Evolutionary conservation across 441 rosid species (phyloP).

Genomic region (Populus hybrid): DNA sequence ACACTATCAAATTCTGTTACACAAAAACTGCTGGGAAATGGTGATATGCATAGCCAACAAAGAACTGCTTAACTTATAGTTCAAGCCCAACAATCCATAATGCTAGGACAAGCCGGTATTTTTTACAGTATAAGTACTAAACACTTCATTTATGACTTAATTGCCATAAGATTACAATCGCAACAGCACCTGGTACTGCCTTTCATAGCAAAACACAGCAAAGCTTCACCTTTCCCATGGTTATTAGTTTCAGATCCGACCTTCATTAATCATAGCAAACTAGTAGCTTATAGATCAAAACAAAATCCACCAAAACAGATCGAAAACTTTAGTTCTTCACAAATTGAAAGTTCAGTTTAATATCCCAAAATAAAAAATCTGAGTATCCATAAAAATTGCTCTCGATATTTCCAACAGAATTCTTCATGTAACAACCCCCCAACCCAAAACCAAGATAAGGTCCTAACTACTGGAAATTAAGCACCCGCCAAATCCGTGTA

Average conservation of each 20-base stretch:
- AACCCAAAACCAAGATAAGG: background rate
- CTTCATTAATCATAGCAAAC: background rate
- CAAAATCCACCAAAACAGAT: background rate
- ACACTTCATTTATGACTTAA: background rate
- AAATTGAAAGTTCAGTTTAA: background rate
- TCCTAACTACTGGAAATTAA: background rate
- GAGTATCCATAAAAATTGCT: background rate
- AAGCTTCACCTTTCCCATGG: background rate
- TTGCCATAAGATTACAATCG: background rate
- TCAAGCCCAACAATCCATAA: background rate
- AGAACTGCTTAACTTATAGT: background rate
- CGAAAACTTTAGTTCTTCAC: too few species aligned
- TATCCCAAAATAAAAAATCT: background rate
- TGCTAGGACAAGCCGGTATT: background rate
- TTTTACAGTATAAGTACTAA: background rate
- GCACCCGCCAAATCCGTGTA: background rate
- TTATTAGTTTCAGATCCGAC: background rate
- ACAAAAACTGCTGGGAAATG: background rate
- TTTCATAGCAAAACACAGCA: background rate
- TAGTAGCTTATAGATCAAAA: background rate
- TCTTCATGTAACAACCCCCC: background rate
- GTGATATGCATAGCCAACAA: background rate
- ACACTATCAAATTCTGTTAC: background rate
- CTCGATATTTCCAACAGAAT: background rate
- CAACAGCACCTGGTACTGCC: background rate